These are phyloP conservation scores for Clohesyomyces aquaticus DNA, from an alignment of 495 filamentous ascomycete species.

Conservation along the genomic window DNA sequence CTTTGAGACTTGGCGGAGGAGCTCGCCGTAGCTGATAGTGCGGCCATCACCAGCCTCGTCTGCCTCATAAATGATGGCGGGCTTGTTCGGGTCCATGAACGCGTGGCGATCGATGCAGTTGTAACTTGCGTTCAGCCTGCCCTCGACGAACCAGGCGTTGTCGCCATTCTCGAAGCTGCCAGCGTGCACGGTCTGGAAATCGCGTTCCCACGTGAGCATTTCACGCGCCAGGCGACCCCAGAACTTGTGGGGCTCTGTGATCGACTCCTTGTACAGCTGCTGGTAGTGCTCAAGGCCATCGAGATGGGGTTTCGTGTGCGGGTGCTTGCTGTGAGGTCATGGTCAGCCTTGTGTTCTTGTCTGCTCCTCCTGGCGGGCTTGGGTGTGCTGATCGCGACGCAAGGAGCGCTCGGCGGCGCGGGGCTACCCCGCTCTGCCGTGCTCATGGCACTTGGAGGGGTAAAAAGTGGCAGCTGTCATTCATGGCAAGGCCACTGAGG, in stretches of 20 bases:
- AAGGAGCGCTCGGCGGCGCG: constrained; percentile 15
- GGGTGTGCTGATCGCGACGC: constrained; percentile 8
- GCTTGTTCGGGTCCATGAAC: constrained; percentile 84
- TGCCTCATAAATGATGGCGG: constrained; percentile 98
- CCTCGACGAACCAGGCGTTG: constrained; percentile 93
- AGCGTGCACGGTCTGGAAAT: constrained; percentile 87
- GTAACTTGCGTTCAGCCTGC: constrained; percentile 90
- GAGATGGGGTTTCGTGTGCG: constrained; percentile 64
- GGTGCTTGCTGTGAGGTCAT: constrained; percentile 62
- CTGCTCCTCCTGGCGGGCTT: not conserved
- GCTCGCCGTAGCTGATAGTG: constrained; percentile 88
- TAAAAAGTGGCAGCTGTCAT: not conserved
- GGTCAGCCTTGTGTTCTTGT: not conserved
- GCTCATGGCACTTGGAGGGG: not conserved
- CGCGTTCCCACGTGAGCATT: constrained; percentile 83
- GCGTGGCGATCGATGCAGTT: constrained; percentile 98
- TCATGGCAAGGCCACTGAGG: constrained; percentile 12
- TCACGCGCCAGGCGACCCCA: constrained; percentile 86
- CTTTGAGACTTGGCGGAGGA: constrained; percentile 88
- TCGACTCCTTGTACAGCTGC: constrained; percentile 92
- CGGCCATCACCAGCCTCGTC: constrained; percentile 89
- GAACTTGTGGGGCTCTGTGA: constrained; percentile 87
- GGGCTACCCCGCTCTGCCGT: constrained; percentile 33
- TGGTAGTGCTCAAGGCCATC: constrained; percentile 84
- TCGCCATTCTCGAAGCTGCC: constrained; percentile 82